phyloP scores from a whole-genome alignment of 371 early-diverging fungal species.

The Mortierella sp. region DNA sequence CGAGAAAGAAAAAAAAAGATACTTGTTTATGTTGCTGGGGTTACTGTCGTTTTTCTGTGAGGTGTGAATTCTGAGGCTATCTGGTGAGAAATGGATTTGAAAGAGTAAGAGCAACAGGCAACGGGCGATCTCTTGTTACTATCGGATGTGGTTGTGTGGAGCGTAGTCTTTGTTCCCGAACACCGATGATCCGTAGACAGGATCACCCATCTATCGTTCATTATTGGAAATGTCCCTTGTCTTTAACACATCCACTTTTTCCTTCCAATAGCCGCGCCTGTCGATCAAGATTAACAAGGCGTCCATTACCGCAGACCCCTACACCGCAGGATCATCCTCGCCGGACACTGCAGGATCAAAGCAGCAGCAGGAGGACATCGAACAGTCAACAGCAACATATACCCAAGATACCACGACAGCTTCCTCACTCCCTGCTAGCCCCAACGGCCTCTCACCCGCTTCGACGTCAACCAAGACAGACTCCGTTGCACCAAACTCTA shows the following conservation, averaged over 20 bases:
- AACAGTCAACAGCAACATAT: constrained; percentile 5
- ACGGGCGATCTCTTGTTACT: background rate
- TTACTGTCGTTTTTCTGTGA: background rate
- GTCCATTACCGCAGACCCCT: constrained; percentile 35
- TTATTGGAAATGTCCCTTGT: background rate
- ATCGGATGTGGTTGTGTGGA: background rate
- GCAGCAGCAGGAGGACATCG: background rate
- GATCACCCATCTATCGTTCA: background rate
- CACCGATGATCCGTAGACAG: background rate
- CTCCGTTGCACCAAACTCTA: constrained; percentile 11
- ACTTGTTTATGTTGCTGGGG: background rate
- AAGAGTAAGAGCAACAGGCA: background rate
- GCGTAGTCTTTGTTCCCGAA: background rate
- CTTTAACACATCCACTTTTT: background rate
- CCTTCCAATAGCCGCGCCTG: constrained; percentile 60
- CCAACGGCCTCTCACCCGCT: background rate
- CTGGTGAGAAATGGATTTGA: background rate
- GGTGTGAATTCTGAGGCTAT: background rate
- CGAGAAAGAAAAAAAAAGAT: background rate
- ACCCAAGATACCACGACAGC: constrained; percentile 18
- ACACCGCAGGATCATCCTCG: constrained; percentile 12
- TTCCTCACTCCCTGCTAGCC: background rate
- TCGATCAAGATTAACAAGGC: constrained; percentile 56
- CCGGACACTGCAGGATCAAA: constrained; percentile 10
- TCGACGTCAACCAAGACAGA: background rate